phyloP scores from a whole-genome alignment of 2,329 filamentous ascomycete species.

The Colletotrichum spinosum region DNA sequence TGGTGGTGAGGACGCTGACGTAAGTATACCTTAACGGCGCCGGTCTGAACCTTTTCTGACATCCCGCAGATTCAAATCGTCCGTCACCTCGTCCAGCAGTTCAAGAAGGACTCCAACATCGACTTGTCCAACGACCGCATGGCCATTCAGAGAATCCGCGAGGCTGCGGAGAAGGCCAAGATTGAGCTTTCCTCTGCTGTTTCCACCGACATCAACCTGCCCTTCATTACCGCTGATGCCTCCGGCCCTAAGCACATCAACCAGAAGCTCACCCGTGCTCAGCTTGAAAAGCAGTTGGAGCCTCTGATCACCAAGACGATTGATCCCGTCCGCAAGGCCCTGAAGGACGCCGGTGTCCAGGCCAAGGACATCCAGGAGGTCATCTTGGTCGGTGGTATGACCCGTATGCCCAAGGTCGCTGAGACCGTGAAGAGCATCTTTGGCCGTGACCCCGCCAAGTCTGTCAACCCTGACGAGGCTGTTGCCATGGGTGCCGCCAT shows the following conservation, averaged over 20 bases:
- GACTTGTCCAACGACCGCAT: constrained; percentile 94
- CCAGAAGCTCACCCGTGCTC: constrained; percentile 89
- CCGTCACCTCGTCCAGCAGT: constrained; percentile 91
- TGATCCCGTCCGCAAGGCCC: constrained; percentile 93
- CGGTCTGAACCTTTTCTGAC: too few species aligned
- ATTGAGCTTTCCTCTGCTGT: constrained; percentile 96
- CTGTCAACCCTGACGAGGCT: constrained; percentile 98
- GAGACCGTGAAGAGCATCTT: constrained; percentile 98
- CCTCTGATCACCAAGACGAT: constrained; percentile 88
- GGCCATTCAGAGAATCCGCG: constrained; percentile 98
- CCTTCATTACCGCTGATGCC: constrained; percentile 97
- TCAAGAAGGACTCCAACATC: constrained; percentile 95
- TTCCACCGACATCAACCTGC: constrained; percentile 97
- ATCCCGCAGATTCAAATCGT: constrained; percentile 77
- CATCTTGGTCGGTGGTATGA: constrained; percentile 98
- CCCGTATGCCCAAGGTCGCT: constrained; percentile 97
- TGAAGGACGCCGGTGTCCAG: constrained; percentile 93
- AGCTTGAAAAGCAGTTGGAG: constrained; percentile 93
- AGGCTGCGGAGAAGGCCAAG: constrained; percentile 99
- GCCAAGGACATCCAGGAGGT: constrained; percentile 97
- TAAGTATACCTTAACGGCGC: too few species aligned
- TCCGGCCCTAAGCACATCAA: constrained; percentile 99
- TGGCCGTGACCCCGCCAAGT: constrained; percentile 95
- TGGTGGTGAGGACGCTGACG: constrained; percentile 96
- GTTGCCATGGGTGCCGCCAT: constrained; percentile 98